phyloP scores from a whole-genome alignment of 2,329 filamentous ascomycete species.

The Ophiosphaerella herpotricha region DNA sequence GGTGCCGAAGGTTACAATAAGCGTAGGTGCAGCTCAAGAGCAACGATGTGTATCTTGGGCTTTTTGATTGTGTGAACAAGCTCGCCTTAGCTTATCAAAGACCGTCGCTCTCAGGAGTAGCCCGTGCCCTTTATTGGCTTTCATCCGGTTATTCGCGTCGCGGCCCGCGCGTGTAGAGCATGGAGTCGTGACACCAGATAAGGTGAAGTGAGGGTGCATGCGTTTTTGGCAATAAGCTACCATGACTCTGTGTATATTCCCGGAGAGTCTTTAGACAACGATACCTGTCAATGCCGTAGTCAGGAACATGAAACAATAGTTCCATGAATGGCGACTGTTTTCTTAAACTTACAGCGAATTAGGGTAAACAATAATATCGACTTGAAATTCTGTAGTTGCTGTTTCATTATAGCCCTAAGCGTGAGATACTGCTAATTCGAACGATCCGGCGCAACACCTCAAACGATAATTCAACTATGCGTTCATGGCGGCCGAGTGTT shows the following conservation, averaged over 20 bases:
- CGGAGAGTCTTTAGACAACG: slow-evolving; percentile 6
- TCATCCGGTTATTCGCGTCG: slow-evolving; percentile 22
- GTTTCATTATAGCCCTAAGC: too few species aligned
- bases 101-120: slow-evolving; percentile 5
- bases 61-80: neutral
- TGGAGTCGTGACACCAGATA: neutral
- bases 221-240: too few species aligned
- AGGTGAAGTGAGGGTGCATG: slow-evolving; percentile 11
- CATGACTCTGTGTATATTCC: neutral
- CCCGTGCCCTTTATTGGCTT: slow-evolving; percentile 26
- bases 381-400: too few species aligned
- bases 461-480: too few species aligned
- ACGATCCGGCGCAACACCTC: too few species aligned
- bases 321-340: too few species aligned
- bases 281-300: neutral
- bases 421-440: too few species aligned
- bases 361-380: too few species aligned
- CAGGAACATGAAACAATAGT: slow-evolving; percentile 32
- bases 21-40: neutral
- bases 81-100: slow-evolving; percentile 10
- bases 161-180: slow-evolving; percentile 20
- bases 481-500: slow-evolving; percentile 6
- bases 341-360: too few species aligned
- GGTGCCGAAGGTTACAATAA: neutral
- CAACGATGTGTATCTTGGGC: neutral